phyloP scores from a whole-genome alignment of 305 asterid species.

The Nicotiana rustica region DNA sequence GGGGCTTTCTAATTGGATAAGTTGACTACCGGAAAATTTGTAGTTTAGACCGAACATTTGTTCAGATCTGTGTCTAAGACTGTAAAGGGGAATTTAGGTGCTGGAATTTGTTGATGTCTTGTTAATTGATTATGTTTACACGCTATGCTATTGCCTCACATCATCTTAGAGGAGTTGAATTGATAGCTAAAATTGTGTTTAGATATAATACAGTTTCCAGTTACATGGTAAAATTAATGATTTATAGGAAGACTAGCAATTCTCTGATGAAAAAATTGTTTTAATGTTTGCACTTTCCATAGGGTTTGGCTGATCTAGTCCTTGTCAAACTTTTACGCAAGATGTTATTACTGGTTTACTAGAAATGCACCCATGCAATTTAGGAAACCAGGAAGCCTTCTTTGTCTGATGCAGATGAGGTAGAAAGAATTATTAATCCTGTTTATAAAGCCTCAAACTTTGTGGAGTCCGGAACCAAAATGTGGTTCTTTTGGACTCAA shows the following conservation, averaged over 20 bases:
- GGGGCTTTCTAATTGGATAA: no score
- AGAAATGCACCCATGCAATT: not conserved
- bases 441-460: not conserved
- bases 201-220: not conserved
- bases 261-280: not conserved
- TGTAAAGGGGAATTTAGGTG: slow-evolving; percentile 1
- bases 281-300: not conserved
- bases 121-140: not conserved
- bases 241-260: not conserved
- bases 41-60: not conserved
- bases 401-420: not conserved
- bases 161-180: not conserved
- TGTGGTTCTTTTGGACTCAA: no score
- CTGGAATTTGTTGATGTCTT: not conserved
- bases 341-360: not conserved
- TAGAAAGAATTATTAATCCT: not conserved
- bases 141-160: not conserved
- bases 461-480: not conserved
- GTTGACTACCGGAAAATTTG: not conserved
- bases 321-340: not conserved
- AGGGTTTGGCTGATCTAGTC: slow-evolving; percentile 14
- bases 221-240: not conserved
- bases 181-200: not conserved
- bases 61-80: slow-evolving; percentile 9
- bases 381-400: not conserved